A percentile compares a stretch with the other conserved stretches of the same genome.
phyloP scores from a whole-genome alignment of 371 early-diverging fungal species.

The Furculomyces boomerangus region DNA sequence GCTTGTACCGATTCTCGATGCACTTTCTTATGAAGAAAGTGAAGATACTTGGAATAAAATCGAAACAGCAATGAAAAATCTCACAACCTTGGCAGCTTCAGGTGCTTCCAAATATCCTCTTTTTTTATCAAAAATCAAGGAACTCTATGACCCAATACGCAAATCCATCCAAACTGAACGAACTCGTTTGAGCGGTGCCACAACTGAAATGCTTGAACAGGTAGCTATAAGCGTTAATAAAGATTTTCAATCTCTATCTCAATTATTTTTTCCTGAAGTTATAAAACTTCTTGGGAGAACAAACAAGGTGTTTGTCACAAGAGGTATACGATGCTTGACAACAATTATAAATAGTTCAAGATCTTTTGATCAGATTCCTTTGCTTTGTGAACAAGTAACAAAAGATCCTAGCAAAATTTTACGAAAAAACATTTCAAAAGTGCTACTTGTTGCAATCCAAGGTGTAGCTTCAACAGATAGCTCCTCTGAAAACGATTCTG shows the following conservation, averaged over 20 bases:
- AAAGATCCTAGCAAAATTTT: conserved; percentile 20
- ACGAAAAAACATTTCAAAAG: conserved; percentile 16
- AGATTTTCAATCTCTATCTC: conserved; percentile 13
- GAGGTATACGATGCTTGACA: conserved; percentile 19
- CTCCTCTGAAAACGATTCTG: not conserved
- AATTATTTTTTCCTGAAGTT: conserved; percentile 10
- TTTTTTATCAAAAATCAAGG: not conserved
- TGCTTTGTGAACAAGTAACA: conserved; percentile 8
- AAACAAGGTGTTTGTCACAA: conserved; percentile 24
- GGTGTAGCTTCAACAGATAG: conserved; percentile 8
- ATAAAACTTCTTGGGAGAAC: conserved; percentile 23
- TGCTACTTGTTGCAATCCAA: conserved; percentile 16
- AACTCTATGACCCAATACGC: not conserved
- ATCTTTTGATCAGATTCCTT: conserved; percentile 17
- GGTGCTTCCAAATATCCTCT: conserved; percentile 8
- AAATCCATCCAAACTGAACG: conserved; percentile 16
- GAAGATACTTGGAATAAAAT: conserved; percentile 23
- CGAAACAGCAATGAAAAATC: conserved; percentile 14
- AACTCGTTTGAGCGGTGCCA: conserved; percentile 20
- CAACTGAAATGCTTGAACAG: conserved; percentile 13
- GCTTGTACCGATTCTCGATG: conserved; percentile 12
- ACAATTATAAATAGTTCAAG: conserved; percentile 18
- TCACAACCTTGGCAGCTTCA: conserved; percentile 11
- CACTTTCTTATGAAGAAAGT: conserved; percentile 17
- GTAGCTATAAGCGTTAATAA: conserved; percentile 14